A percentile compares a stretch with the other conserved stretches of the same genome.
phyloP scores from a whole-genome alignment of 768 basidiomycete species.

The Postia placenta region DNA sequence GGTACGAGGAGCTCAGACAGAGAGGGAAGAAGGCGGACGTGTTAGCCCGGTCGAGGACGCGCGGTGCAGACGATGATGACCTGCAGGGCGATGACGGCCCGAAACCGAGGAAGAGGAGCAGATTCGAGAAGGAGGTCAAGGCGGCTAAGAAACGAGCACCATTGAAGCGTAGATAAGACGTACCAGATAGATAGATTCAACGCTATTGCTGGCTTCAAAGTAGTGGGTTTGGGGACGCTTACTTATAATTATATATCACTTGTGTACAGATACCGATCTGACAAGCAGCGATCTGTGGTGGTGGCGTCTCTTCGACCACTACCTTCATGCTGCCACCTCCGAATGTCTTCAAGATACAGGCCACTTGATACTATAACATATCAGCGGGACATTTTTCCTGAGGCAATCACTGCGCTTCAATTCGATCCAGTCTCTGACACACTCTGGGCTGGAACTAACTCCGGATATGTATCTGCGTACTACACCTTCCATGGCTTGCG shows the following conservation, averaged over 20 bases:
- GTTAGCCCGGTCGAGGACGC: constrained; percentile 50
- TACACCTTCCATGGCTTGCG: constrained; percentile 57
- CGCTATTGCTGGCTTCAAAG: too few relatives aligned
- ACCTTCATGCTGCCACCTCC: too few relatives aligned
- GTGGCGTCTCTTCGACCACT: too few relatives aligned
- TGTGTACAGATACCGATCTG: too few relatives aligned
- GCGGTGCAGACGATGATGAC: constrained; percentile 26
- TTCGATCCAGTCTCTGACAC: constrained; percentile 92
- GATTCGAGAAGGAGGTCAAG: constrained; percentile 39
- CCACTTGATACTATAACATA: constrained; percentile 17
- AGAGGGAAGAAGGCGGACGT: constrained; percentile 58
- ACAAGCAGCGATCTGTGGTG: too few relatives aligned
- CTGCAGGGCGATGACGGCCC: constrained; percentile 25
- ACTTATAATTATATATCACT: too few relatives aligned
- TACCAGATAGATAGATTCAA: too few relatives aligned
- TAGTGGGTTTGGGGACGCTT: too few relatives aligned
- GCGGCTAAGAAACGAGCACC: constrained; percentile 26
- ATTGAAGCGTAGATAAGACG: constrained; percentile 12
- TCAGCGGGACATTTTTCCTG: constrained; percentile 12
- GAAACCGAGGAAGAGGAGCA: constrained; percentile 30
- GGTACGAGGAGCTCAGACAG: constrained; percentile 75
- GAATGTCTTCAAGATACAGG: constrained; percentile 17
- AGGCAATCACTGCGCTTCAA: constrained; percentile 64
- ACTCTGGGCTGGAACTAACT: constrained; percentile 76
- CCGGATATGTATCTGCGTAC: constrained; percentile 65